A percentile compares a stretch with the other conserved stretches of the same genome.
phyloP scores from a whole-genome alignment of 805 yeast genomes.

The Yarrowia sp. region DNA sequence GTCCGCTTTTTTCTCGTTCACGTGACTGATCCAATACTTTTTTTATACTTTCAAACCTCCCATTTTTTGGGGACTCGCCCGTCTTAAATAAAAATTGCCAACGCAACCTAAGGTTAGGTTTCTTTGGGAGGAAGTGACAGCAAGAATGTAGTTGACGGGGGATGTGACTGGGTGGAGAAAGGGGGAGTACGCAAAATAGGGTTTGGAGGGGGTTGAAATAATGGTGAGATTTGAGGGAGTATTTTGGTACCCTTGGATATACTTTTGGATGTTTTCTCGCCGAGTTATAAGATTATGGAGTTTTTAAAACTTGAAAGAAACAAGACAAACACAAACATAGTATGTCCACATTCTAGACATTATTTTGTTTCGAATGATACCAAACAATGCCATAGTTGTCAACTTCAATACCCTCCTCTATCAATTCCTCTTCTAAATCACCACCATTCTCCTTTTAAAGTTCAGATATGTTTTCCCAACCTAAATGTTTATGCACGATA shows the following conservation, averaged over 20 bases:
- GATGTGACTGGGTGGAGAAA: not conserved
- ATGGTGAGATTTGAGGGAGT: not conserved
- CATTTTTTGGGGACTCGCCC: conserved; percentile 10
- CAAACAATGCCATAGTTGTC: no score
- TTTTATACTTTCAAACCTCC: not conserved
- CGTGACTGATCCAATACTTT: conserved; percentile 1
- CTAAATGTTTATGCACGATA: conserved; percentile 8
- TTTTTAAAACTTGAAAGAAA: no score
- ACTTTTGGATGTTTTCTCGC: no score
- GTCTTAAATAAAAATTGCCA: conserved; percentile 28
- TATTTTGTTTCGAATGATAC: not conserved
- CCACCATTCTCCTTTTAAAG: not conserved
- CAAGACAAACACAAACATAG: no score
- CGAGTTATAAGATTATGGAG: no score
- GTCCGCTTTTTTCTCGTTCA: not conserved
- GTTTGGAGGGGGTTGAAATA: not conserved
- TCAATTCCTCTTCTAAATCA: no score
- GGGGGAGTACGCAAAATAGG: not conserved
- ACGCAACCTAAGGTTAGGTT: conserved; percentile 27
- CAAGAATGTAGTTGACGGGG: conserved; percentile 4
- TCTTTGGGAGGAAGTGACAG: conserved; percentile 7
- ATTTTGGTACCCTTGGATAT: not conserved
- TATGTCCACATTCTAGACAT: not conserved
- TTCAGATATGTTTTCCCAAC: conserved; percentile 23
- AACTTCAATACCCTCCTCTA: no score